These are phyloP conservation scores for Debaryomyces coudertii DNA, from an alignment of 1,139 yeast genomes.

Conservation along the genomic window DNA sequence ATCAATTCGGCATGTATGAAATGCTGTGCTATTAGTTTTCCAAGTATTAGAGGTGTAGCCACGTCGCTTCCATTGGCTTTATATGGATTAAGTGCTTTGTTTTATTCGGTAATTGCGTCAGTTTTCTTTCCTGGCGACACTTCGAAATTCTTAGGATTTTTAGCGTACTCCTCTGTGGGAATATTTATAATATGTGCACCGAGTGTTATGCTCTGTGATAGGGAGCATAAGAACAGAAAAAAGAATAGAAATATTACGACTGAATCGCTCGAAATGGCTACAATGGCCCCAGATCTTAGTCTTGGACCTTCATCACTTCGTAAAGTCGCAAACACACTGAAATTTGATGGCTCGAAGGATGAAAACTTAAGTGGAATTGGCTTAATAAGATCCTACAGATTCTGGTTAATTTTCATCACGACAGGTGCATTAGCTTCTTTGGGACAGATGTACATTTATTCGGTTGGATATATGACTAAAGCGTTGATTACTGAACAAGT, in stretches of 20 bases:
- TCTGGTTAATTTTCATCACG: slow-evolving; percentile 52
- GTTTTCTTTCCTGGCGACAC: slow-evolving; percentile 55
- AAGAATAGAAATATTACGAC: slow-evolving; percentile 9
- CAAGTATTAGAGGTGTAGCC: slow-evolving; percentile 60
- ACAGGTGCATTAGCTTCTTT: slow-evolving; percentile 57
- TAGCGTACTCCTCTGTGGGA: slow-evolving; percentile 43
- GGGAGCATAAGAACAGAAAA: slow-evolving; percentile 27
- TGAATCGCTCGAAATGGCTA: slow-evolving; percentile 21
- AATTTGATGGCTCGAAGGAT: neutral
- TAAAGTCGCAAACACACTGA: neutral
- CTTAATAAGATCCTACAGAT: slow-evolving; percentile 37
- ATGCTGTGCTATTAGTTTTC: slow-evolving; percentile 60
- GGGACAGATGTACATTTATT: slow-evolving; percentile 66
- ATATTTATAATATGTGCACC: slow-evolving; percentile 52
- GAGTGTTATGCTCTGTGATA: slow-evolving; percentile 47
- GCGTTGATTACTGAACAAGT: slow-evolving; percentile 43
- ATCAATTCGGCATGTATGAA: slow-evolving; percentile 56
- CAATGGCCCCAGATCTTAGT: slow-evolving; percentile 3
- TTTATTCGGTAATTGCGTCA: slow-evolving; percentile 54
- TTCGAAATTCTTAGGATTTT: slow-evolving; percentile 48
- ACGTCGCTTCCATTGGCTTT: slow-evolving; percentile 62
- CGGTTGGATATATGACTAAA: slow-evolving; percentile 62
- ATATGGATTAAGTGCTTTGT: slow-evolving; percentile 62
- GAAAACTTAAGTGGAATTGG: slow-evolving; percentile 22
- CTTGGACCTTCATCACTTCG: neutral